These are phyloP conservation scores for Oryza meyeriana DNA, from an alignment of 176 grass and related monocot species.

Conservation along the genomic window DNA sequence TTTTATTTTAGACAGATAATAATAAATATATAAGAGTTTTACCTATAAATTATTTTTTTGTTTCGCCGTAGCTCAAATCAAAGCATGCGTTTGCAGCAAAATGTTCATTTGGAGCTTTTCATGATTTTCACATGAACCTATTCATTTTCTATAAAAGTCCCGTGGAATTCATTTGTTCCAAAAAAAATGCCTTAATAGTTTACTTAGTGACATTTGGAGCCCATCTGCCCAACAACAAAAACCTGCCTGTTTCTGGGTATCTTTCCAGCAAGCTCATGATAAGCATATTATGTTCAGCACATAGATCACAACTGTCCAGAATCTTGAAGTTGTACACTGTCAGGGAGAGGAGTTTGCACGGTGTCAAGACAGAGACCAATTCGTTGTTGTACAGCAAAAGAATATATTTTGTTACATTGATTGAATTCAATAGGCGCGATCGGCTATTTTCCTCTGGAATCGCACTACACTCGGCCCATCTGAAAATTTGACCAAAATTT, in stretches of 20 bases:
- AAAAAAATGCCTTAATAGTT: neutral
- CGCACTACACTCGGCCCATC: conserved; percentile 10
- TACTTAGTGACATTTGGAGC: neutral
- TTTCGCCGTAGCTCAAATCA: no score
- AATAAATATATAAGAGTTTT: no score
- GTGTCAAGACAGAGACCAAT: neutral
- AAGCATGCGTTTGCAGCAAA: neutral
- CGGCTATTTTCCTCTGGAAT: conserved; percentile 17
- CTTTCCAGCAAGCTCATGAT: neutral
- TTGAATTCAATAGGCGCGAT: conserved; percentile 22
- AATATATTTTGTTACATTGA: conserved; percentile 30
- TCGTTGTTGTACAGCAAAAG: conserved; percentile 30
- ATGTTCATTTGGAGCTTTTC: neutral
- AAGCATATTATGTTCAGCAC: neutral
- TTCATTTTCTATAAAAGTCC: neutral
- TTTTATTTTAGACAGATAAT: no score
- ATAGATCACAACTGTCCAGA: neutral
- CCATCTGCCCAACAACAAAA: neutral
- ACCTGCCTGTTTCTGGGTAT: neutral
- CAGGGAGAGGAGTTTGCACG: neutral
- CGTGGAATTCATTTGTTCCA: neutral
- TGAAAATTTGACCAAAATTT: conserved; percentile 33
- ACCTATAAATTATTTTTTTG: no score
- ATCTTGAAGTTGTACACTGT: neutral
- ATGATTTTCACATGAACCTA: neutral